phyloP scores from a whole-genome alignment of 495 filamentous ascomycete genomes.

The Margaritispora aquatica region DNA sequence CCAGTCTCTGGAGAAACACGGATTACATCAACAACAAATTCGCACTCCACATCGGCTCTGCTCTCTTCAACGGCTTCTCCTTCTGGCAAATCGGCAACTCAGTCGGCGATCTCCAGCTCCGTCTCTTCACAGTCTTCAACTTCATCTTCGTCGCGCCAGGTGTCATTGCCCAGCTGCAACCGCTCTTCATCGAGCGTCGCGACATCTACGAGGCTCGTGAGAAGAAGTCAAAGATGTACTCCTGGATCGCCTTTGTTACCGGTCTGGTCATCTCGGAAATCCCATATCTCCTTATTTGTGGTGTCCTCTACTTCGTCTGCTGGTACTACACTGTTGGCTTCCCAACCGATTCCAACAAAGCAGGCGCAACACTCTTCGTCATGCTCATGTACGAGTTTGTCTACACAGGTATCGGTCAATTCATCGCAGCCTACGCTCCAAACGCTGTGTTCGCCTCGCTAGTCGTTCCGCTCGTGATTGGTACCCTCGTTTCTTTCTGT shows the following conservation, averaged over 20 bases:
- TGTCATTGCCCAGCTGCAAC: constrained; percentile 50
- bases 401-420: constrained; percentile 43
- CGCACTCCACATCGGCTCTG: constrained; percentile 32
- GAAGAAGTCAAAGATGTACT: constrained; percentile 67
- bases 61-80: constrained; percentile 51
- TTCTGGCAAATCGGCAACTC: constrained; percentile 33
- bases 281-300: constrained; percentile 51
- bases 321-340: constrained; percentile 56
- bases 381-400: constrained; percentile 42
- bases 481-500: constrained; percentile 46
- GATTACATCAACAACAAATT: constrained; percentile 40
- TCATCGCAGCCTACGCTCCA: constrained; percentile 49
- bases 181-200: constrained; percentile 61
- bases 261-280: constrained; percentile 52
- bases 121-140: constrained; percentile 33
- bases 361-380: constrained; percentile 37
- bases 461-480: constrained; percentile 46
- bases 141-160: constrained; percentile 31
- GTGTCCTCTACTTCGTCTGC: constrained; percentile 49
- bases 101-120: constrained; percentile 29
- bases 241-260: constrained; percentile 52
- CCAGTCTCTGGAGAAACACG: constrained; percentile 32
- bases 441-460: constrained; percentile 48
- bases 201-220: constrained; percentile 68
- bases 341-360: constrained; percentile 32